Base-by-base conservation (phyloP, 768 basidiomycete genomes). In the Phanerodontia chrysosporium region DNA sequence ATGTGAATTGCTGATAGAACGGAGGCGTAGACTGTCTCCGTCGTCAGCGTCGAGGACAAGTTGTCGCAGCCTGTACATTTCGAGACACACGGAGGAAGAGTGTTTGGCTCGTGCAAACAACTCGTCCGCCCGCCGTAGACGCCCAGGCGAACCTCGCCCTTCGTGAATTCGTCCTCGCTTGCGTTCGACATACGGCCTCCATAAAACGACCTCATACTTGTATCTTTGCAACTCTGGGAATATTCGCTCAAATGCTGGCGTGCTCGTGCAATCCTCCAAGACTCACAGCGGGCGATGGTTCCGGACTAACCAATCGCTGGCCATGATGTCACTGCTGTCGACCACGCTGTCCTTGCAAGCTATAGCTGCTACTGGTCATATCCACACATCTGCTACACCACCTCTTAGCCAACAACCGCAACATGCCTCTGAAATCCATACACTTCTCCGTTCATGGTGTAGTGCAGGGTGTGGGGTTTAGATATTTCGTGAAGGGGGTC, bases 101-200 rank as follows among this genome's bases (percentile, higher is more conserved):
- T 71, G 67, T 71, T 71, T 71, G 70, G 61, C 44, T 64, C 22
- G 63, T 52, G 64, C 69, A 70, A 70, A 70, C 63, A 69, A 57
- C n/a, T 30, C 30, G 30, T 51, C 28, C 14, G 49, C n/a, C 10
- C 28, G 30, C 18, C 28, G 9, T 51, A 8, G 16, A 24, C 46
- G 24, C 22, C 24, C 46, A 25, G 6, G n/a, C n/a, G n/a, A 6
- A 18, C 6, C 46, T 48, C 46, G 21, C 6, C n/a, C 9, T 25
- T 48, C 46, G 27, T 24, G 6, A 48, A 42, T 18, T 42, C 18
- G 18, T 42, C 39, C 39, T 42, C 39, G 39, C 39, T 42, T 42
- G 44, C 22, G 8, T 45, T 18, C 7, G 45, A 45, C 18, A n/a
- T n/a, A n/a, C n/a, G n/a, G n/a, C n/a, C n/a, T n/a, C n/a, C n/a